Conservation (phyloP, 345 rosid genomes). For the Camelina hispida region DNA sequence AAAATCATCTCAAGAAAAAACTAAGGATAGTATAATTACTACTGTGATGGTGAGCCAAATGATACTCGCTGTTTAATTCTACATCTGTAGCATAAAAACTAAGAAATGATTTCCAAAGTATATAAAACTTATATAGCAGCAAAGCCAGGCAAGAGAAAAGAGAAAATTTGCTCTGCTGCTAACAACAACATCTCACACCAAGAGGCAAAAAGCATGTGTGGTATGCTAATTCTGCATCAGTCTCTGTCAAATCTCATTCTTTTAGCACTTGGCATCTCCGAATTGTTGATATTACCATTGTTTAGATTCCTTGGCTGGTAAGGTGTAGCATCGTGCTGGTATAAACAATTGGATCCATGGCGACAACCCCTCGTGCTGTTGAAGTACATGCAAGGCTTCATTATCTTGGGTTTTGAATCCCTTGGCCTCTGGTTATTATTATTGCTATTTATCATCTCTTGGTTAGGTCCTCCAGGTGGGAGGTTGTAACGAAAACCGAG, state of each 20-base stretch:
- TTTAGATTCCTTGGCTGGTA: conserved; percentile 53
- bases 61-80: conserved; percentile 25
- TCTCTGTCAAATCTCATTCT: conserved; percentile 94
- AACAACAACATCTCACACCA: conserved; percentile 28
- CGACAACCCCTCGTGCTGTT: conserved; percentile 93
- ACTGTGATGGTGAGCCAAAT: conserved; percentile 16
- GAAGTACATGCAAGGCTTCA: conserved; percentile 92
- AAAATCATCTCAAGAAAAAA: neutral
- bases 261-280: conserved; percentile 67
- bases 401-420: conserved; percentile 64
- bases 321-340: conserved; percentile 73
- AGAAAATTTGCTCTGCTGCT: conserved; percentile 36
- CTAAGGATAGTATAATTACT: conserved; percentile 13
- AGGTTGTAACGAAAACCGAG: conserved; percentile 49
- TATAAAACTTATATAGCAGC: conserved; percentile 35
- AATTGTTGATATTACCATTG: conserved; percentile 47
- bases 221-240: conserved; percentile 60
- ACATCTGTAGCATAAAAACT: conserved; percentile 14
- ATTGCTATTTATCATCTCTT: conserved; percentile 54
- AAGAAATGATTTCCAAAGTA: conserved; percentile 20
- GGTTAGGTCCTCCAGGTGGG: conserved; percentile 51
- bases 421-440: conserved; percentile 56
- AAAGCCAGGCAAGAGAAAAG: conserved; percentile 28
- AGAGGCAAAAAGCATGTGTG: conserved; percentile 23
- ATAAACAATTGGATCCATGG: conserved; percentile 80